Base-by-base conservation (phyloP, 345 rosid species). In the Aquilaria yunnanensis region DNA sequence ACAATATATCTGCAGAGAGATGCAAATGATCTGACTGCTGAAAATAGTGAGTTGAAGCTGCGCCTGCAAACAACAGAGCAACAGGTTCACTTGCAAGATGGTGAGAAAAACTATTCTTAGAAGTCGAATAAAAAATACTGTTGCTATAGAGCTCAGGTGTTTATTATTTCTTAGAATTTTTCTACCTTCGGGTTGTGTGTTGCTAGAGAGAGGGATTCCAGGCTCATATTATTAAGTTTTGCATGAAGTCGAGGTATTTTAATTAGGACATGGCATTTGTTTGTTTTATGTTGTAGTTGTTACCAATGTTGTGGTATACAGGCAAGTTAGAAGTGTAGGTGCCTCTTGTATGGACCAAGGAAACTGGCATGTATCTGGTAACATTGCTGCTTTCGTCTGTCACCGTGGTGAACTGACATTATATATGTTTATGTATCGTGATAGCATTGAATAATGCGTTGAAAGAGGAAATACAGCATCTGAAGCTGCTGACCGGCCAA, bases 401-500 rank as follows among this genome's bases (percentile, higher is more conserved):
- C 43, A 37, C 1, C 5, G 5, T 5, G 43, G 43, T 37, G 43
- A 37, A 37, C n/a, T 58, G 11, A 49, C 33, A 23, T 3, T 66
- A 29, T 16, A 10, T 47, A 16, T 3, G 9, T 30, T 51, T 32
- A 11, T 61, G n/a, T 48, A 33, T 45, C 43, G 33, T 59, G 64
- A 29, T 74, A 91, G 97, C 92, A 43, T 67, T 91, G 59, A 91
- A 88, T 60, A 92, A 91, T 31, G 85, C 91, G 11, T 64, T 91
- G 57, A 91, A 81, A 73, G 97, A 88, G 56, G 96, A 91, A 71
- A 91, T 88, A 62, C 89, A 85, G 78, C 97, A 85, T 74, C 82
- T 91, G 79, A 91, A 91, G 76, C 67, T 78, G 13, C 34, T 85
- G 68, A 86, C 96, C 3, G 90, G 89, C 60, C 94, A 84, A 68